Base-by-base conservation (phyloP, 1,139 yeast genomes). In the Kodamaea derodonti region DNA sequence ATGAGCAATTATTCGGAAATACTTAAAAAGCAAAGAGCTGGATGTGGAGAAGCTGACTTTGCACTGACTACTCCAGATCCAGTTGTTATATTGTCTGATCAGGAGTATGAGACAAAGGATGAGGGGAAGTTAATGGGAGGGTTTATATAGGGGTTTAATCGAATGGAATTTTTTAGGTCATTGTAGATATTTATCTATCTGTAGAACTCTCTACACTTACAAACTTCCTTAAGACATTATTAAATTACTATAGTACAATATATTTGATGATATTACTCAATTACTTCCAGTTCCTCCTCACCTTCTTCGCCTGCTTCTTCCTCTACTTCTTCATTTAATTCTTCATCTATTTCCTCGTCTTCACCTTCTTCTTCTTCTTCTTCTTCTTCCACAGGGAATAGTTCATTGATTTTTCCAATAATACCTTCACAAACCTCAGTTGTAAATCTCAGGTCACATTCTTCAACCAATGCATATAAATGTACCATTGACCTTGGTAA, bases 401-500 rank as follows among this genome's bases (percentile, higher is more conserved):
- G 55, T 29, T 61, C 65, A 20, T 61, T 51, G 20, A 84, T 68
- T 39, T 76, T 67, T 2, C 56, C 69, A 13, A 84, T 43, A 3
- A 87, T 72, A 2, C 62, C 61, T 32, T 76, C 74, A 37, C 84
- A 70, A 38, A 78, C 72, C 1, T 76, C 83, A 39, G 81, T 84
- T 14, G 67, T 60, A 49, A 87, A 82, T 45, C 97, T 68, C 45
- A 76, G 80, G 47, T 90, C 97, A 56, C 96, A 90, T 56, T 92
- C 97, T 52, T 92, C 98, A 3, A 92, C 80, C 28, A 90, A 65
- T 0, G 92, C 71, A 56, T 79, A 87, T 37, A 92, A 68, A 27
- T 78, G 82, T 3, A 88, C 96, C 69, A 86, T 62, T 2, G 88
- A 77, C 32, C 82, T 65, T 1, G 97, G 97, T 27, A 88, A 71